Conservation (phyloP, 768 basidiomycete species). For the Gymnopilus dilepis region DNA sequence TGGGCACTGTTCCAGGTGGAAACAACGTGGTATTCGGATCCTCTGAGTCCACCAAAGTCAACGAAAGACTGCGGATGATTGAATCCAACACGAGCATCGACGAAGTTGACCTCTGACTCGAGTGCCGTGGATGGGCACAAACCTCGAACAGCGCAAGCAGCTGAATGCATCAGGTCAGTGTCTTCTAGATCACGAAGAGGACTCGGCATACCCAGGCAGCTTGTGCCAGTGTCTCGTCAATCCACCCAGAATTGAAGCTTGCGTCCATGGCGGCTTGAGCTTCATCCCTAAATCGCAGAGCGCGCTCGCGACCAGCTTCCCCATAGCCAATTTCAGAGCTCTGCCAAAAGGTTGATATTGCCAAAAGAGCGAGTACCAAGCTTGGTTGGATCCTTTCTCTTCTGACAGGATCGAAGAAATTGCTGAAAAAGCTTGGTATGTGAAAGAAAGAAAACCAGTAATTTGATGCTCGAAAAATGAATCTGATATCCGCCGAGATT, state of each 20-base stretch:
- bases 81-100: slow-evolving; percentile 68
- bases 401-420: slow-evolving; percentile 57
- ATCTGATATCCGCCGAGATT: slow-evolving; percentile 63
- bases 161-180: slow-evolving; percentile 36
- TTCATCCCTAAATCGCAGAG: slow-evolving; percentile 65
- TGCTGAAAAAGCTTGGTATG: slow-evolving; percentile 67
- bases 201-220: slow-evolving; percentile 69
- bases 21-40: slow-evolving; percentile 59
- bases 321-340: slow-evolving; percentile 67
- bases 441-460: slow-evolving; percentile 81
- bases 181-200: background rate
- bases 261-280: slow-evolving; percentile 75
- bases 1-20: slow-evolving; percentile 53
- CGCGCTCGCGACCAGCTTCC: slow-evolving; percentile 54
- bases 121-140: slow-evolving; percentile 69
- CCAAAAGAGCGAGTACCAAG: slow-evolving; percentile 63
- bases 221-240: slow-evolving; percentile 76
- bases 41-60: slow-evolving; percentile 63
- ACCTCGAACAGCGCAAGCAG: slow-evolving; percentile 75
- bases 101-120: slow-evolving; percentile 56
- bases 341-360: slow-evolving; percentile 71
- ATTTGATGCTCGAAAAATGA: slow-evolving; percentile 66
- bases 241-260: slow-evolving; percentile 71
- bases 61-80: slow-evolving; percentile 63
- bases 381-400: slow-evolving; percentile 70